Conservation (phyloP, 2,329 filamentous ascomycete species). For the Penicillium sp. region DNA sequence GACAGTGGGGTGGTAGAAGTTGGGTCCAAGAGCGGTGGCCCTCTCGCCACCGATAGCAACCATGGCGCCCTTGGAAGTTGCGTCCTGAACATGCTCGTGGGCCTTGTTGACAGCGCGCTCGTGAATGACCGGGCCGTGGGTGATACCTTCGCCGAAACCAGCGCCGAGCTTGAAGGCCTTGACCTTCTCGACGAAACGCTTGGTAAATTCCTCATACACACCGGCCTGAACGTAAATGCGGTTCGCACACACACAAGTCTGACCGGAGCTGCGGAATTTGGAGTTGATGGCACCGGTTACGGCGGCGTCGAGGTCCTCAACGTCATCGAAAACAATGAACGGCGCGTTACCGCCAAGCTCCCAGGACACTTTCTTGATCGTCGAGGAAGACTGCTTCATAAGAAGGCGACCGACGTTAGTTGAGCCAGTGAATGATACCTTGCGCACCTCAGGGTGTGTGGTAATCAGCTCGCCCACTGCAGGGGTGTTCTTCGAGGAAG, state of each 20-base stretch:
- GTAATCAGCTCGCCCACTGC: conserved; percentile 76
- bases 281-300: conserved; percentile 78
- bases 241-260: conserved; percentile 87
- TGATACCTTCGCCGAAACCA: conserved; percentile 48
- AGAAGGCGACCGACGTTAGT: conserved; percentile 69
- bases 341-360: conserved; percentile 94
- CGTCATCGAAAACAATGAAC: conserved; percentile 94
- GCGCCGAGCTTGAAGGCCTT: conserved; percentile 49
- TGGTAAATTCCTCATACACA: conserved; percentile 55
- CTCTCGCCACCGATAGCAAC: conserved; percentile 73
- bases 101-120: conserved; percentile 78
- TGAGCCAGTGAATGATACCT: conserved; percentile 88
- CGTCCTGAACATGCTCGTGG: conserved; percentile 75
- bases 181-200: conserved; percentile 56
- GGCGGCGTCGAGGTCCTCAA: conserved; percentile 77
- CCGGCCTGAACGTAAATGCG: conserved; percentile 54
- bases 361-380: conserved; percentile 81
- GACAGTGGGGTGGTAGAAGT: conserved; percentile 90
- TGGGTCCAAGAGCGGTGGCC: conserved; percentile 70
- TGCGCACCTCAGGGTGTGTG: conserved; percentile 72
- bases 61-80: conserved; percentile 72
- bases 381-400: conserved; percentile 84
- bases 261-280: conserved; percentile 92
- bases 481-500: conserved; percentile 73
- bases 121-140: conserved; percentile 63